Evolutionary conservation across 2,329 filamentous ascomycete genomes (phyloP).

Genomic region (Fusarium sp.): DNA sequence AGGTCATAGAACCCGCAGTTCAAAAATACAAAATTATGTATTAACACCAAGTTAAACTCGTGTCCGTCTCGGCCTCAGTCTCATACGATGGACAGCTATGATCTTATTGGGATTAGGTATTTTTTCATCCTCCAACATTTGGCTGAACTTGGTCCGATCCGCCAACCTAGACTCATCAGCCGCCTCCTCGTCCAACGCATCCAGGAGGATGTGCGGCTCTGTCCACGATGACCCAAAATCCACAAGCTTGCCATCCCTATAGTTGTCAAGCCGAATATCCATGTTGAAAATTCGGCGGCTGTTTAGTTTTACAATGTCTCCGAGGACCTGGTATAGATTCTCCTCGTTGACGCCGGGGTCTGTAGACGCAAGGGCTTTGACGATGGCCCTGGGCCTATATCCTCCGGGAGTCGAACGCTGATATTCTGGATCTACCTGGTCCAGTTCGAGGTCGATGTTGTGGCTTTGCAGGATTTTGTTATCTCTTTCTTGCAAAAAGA

Average conservation of each 20-base stretch:
- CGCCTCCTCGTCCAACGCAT: constrained; percentile 3
- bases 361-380: neutral
- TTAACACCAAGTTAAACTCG: neutral
- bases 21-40: neutral
- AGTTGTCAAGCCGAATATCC: neutral
- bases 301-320: neutral
- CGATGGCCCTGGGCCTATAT: neutral
- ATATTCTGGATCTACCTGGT: neutral
- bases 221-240: constrained; percentile 29
- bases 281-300: neutral
- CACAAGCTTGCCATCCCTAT: neutral
- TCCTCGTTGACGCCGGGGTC: neutral
- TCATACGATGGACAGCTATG: constrained; percentile 7
- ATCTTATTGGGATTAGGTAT: constrained; percentile 4
- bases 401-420: neutral
- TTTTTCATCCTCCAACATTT: constrained; percentile 27
- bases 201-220: constrained; percentile 24
- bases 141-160: constrained; percentile 25
- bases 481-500: neutral
- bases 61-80: neutral
- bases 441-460: neutral
- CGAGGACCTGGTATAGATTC: neutral
- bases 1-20: neutral
- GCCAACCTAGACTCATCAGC: neutral
- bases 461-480: neutral